Evolutionary conservation across 345 rosid species (phyloP), one percentile per base, ranked within the genome.

Genomic region (Hibiscus syriacus): DNA sequence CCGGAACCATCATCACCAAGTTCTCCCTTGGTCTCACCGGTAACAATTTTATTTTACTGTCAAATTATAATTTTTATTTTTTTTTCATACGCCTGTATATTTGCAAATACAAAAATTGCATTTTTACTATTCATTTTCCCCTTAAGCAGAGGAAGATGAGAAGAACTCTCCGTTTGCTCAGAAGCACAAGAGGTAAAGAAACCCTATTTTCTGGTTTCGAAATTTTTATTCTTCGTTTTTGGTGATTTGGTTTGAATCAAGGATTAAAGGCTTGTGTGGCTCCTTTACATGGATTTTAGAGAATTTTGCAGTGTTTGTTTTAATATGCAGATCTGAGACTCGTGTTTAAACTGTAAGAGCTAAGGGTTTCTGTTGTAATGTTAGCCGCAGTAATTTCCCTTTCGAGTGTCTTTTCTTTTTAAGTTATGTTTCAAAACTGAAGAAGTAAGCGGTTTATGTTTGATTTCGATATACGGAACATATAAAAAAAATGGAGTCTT

Each of bases 101-200:
- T 6, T 20, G 8, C 22, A 30, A 25, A 8, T 70, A 29, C 12
- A 46, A 49, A n/a, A 26, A 7, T 60, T 26, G 1, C 22, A 34
- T 48, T 30, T 9, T 22, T 48, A 6, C 50, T 48, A 8, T 17
- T 30, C 19, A 1, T 14, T 45, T n/a, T 5, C 6, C 41, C 41
- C 25, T 27, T 41, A 74, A n/a, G 49, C 83, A 92, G 98, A 92
- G 84, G 98, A 90, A 68, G 92, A 92, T 61, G 96, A 91, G 2
- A 90, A 92, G 79, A 86, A 88, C 32, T 92, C 97, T 0, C 78
- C 77, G 6, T 92, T 92, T 70, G 97, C 82, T 45, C 92, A 88
- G 81, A 83, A 83, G 80, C 98, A 92, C 79, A 88, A 77, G 70
- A 84, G 78, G 98, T 88, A 77, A 60, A 19, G 85, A 74, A 52